phyloP scores from a whole-genome alignment of 1,284 basidiomycete genomes.

The Stygiomarasmius scandens region DNA sequence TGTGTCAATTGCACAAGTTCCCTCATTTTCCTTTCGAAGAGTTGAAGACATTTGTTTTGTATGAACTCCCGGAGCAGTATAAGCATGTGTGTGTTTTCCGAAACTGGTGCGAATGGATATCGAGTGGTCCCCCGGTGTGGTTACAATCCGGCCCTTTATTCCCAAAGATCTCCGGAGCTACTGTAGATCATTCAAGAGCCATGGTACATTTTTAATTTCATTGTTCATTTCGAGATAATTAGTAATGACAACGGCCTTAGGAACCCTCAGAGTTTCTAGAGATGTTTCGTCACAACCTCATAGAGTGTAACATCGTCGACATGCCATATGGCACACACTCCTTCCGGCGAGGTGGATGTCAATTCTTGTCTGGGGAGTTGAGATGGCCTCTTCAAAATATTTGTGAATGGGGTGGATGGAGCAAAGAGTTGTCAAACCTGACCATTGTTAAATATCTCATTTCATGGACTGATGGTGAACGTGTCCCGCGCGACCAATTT shows the following conservation, averaged over 20 bases:
- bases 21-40: conserved; percentile 13
- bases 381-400: conserved; percentile 28
- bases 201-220: neutral
- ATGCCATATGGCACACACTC: conserved; percentile 36
- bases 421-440: conserved; percentile 31
- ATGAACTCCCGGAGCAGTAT: conserved; percentile 15
- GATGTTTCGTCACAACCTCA: conserved; percentile 33
- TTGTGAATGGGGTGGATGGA: conserved; percentile 43
- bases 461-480: conserved; percentile 36
- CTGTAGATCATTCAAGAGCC: no score
- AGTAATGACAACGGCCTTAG: conserved; percentile 17
- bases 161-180: no score
- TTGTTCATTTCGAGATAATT: neutral
- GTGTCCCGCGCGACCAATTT: conserved; percentile 29
- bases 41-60: conserved; percentile 27
- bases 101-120: conserved; percentile 23
- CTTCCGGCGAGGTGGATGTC: conserved; percentile 31
- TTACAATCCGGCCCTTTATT: no score
- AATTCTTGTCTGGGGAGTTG: conserved; percentile 27
- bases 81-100: conserved; percentile 26
- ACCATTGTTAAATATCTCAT: conserved; percentile 40
- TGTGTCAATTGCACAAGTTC: neutral
- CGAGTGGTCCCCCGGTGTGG: neutral
- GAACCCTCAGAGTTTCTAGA: conserved; percentile 33
- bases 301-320: conserved; percentile 33